Evolutionary conservation across 768 basidiomycete species (phyloP).

Genomic region (Russula compacta): DNA sequence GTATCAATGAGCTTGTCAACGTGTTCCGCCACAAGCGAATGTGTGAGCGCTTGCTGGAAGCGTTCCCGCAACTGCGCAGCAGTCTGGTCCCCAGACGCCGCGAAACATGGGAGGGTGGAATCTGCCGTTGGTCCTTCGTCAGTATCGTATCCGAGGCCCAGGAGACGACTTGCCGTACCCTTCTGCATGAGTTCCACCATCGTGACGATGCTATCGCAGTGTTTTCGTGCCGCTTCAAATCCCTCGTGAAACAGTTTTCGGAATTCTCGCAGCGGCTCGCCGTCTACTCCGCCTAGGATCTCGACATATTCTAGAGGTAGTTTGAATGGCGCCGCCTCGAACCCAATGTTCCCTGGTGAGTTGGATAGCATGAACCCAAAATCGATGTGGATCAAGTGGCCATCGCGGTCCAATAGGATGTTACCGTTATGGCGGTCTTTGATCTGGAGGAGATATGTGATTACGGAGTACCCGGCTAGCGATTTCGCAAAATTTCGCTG

Average conservation of each 20-base stretch:
- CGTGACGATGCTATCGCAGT: slow-evolving; percentile 91
- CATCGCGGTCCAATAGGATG: slow-evolving; percentile 90
- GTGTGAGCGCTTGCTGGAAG: slow-evolving; percentile 86
- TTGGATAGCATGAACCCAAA: slow-evolving; percentile 98
- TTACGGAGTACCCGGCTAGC: slow-evolving; percentile 92
- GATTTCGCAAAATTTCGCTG: slow-evolving; percentile 93
- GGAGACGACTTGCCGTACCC: slow-evolving; percentile 39
- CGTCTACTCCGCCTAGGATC: slow-evolving; percentile 79
- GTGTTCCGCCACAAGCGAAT: slow-evolving; percentile 75
- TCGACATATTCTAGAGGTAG: slow-evolving; percentile 92
- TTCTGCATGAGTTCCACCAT: slow-evolving; percentile 98
- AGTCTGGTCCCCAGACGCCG: slow-evolving; percentile 84
- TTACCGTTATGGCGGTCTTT: slow-evolving; percentile 99
- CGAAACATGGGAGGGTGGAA: slow-evolving; percentile 85
- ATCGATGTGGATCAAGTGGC: slow-evolving; percentile 93
- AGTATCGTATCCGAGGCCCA: background rate
- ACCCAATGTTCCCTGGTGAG: slow-evolving; percentile 94
- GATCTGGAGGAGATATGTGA: slow-evolving; percentile 95
- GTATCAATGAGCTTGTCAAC: slow-evolving; percentile 85
- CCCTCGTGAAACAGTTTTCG: slow-evolving; percentile 82
- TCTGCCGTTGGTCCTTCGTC: slow-evolving; percentile 37
- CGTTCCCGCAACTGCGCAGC: slow-evolving; percentile 82
- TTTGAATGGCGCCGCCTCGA: slow-evolving; percentile 99
- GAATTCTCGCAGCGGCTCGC: slow-evolving; percentile 75
- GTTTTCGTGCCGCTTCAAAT: slow-evolving; percentile 89